Conservation (phyloP, 2,329 filamentous ascomycete species). For the Macrophomina tecta region DNA sequence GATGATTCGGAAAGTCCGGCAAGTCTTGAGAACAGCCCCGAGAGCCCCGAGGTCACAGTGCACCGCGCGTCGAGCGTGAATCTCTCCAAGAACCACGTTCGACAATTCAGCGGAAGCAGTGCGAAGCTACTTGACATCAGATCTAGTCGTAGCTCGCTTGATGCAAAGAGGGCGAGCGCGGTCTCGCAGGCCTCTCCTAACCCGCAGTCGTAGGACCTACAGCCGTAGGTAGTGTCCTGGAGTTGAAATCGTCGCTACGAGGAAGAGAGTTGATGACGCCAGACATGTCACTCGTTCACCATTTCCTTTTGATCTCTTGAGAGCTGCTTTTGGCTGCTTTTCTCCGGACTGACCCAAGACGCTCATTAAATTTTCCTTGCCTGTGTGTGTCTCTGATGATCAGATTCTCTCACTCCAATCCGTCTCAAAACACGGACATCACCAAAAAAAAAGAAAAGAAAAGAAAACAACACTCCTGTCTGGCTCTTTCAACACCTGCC, state of each 20-base stretch:
- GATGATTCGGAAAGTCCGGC: conserved; percentile 36
- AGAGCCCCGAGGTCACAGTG: conserved; percentile 40
- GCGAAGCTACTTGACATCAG: conserved; percentile 73
- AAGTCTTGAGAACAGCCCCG: conserved; percentile 34
- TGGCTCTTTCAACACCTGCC: conserved; percentile 7
- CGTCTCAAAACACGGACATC: not conserved
- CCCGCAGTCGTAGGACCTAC: conserved; percentile 10
- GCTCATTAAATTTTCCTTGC: conserved; percentile 24
- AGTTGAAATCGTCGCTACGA: not conserved
- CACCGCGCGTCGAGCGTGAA: conserved; percentile 75
- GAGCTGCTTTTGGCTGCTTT: conserved; percentile 9
- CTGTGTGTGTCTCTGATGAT: not conserved
- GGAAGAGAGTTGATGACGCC: conserved; percentile 17
- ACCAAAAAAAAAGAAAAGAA: not conserved
- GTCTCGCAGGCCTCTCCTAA: conserved; percentile 1
- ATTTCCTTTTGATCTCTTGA: conserved; percentile 17
- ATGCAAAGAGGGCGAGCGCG: conserved; percentile 32
- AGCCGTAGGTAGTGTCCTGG: conserved; percentile 11
- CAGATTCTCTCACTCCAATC: not conserved
- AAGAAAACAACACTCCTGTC: conserved; percentile 8
- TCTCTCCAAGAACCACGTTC: conserved; percentile 67
- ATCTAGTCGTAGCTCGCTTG: conserved; percentile 29
- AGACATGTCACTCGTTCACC: conserved; percentile 25
- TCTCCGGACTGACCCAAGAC: conserved; percentile 24
- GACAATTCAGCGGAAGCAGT: conserved; percentile 78